Conservation (phyloP, 108 stramenopile species). For the Nitzschia inconspicua region DNA sequence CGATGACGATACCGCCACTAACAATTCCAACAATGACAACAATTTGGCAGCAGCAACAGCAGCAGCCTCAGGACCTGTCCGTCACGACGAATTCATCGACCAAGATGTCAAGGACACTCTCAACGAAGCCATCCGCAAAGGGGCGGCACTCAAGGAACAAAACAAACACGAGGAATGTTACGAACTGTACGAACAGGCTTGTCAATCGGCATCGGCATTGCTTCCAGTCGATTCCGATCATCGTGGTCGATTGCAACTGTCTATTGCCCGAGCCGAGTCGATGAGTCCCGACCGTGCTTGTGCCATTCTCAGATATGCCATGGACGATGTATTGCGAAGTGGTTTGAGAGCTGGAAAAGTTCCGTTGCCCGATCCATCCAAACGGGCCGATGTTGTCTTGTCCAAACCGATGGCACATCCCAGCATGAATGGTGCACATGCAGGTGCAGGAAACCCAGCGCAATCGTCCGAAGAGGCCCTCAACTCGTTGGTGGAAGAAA, state of each 20-base stretch:
- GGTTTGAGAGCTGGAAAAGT: conserved; percentile 49
- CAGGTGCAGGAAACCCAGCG: conserved; percentile 33
- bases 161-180: conserved; percentile 55
- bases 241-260: conserved; percentile 76
- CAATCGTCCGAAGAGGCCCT: conserved; percentile 76
- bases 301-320: conserved; percentile 82
- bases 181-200: conserved; percentile 66
- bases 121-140: conserved; percentile 61
- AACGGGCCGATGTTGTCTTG: conserved; percentile 77
- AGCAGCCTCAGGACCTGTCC: conserved; percentile 25
- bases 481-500: conserved; percentile 74
- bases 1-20: background rate
- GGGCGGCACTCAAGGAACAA: conserved; percentile 37
- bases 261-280: conserved; percentile 64
- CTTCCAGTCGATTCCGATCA: conserved; percentile 90
- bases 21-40: background rate
- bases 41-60: background rate
- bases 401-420: conserved; percentile 38
- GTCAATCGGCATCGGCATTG: conserved; percentile 64
- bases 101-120: conserved; percentile 83
- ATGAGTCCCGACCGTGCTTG: conserved; percentile 77
- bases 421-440: conserved; percentile 13
- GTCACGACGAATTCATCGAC: conserved; percentile 83
- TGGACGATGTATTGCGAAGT: conserved; percentile 82
- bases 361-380: conserved; percentile 37